phyloP scores from a whole-genome alignment of 495 filamentous ascomycete species.

The Cladorrhinum samala region DNA sequence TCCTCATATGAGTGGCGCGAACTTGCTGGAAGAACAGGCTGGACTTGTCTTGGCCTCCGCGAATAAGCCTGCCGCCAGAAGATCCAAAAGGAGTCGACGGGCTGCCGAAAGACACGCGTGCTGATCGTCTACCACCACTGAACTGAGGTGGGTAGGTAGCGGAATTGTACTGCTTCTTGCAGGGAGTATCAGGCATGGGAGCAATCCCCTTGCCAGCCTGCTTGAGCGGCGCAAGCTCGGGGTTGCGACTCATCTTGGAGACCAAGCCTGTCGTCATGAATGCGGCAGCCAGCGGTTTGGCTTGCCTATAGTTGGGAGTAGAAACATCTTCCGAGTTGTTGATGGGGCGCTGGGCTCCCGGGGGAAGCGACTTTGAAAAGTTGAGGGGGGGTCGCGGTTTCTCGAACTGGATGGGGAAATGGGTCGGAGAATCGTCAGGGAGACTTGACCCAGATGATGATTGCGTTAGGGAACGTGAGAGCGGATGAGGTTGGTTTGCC shows the following conservation, averaged over 20 bases:
- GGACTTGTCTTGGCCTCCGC: no score
- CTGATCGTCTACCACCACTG: conserved; percentile 44
- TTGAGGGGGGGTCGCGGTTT: conserved; percentile 42
- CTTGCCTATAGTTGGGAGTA: conserved; percentile 79
- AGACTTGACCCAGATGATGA: conserved; percentile 78
- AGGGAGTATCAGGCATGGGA: conserved; percentile 86
- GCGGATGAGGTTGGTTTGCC: conserved; percentile 64
- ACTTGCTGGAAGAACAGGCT: conserved; percentile 36
- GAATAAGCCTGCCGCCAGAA: no score
- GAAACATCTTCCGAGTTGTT: conserved; percentile 53
- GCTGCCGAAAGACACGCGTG: conserved; percentile 32
- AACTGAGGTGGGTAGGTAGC: conserved; percentile 54
- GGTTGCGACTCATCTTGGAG: conserved; percentile 67
- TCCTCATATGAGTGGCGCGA: conserved; percentile 45
- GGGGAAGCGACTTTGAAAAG: conserved; percentile 76
- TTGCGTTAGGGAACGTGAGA: conserved; percentile 76
- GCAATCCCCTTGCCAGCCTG: conserved; percentile 25
- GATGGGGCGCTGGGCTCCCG: conserved; percentile 47
- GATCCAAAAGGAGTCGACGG: conserved; percentile 61
- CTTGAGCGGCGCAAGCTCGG: conserved; percentile 51
- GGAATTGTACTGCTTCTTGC: conserved; percentile 73
- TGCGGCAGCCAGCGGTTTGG: conserved; percentile 75
- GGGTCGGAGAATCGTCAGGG: conserved; percentile 67
- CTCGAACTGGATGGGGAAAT: conserved; percentile 54
- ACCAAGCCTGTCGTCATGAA: conserved; percentile 94